These are phyloP conservation scores for Glonium stellatum DNA, from an alignment of 495 filamentous ascomycete genomes.

Conservation along the genomic window DNA sequence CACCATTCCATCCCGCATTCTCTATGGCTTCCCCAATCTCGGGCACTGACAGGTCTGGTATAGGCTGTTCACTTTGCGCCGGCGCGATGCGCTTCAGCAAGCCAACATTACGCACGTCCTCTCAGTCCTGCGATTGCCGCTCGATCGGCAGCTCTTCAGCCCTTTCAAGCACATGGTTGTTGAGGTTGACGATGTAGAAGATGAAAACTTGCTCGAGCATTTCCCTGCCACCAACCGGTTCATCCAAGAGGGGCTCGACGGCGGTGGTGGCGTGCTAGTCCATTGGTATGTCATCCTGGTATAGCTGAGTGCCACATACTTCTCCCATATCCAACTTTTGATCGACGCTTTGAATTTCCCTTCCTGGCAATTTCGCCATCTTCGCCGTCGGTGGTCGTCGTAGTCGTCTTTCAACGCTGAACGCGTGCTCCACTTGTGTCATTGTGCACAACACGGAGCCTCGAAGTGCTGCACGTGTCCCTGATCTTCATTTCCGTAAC, in stretches of 20 bases:
- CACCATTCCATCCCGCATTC: slow-evolving; percentile 3
- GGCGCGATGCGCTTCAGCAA: slow-evolving; percentile 56
- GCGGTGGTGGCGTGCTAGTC: slow-evolving; percentile 59
- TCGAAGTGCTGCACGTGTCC: too few species aligned
- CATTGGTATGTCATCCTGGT: slow-evolving; percentile 55
- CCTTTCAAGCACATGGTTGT: slow-evolving; percentile 65
- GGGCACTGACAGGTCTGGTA: slow-evolving; percentile 4
- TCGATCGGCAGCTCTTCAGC: slow-evolving; percentile 48
- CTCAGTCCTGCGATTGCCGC: slow-evolving; percentile 63
- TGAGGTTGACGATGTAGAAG: slow-evolving; percentile 79
- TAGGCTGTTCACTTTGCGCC: slow-evolving; percentile 71
- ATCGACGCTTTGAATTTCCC: slow-evolving; percentile 12
- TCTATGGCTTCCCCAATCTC: slow-evolving; percentile 10
- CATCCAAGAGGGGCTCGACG: slow-evolving; percentile 68
- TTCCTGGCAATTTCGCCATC: slow-evolving; percentile 37
- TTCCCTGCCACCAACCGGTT: slow-evolving; percentile 71
- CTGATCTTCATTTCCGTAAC: too few species aligned
- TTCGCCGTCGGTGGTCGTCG: too few species aligned
- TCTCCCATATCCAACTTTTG: slow-evolving; percentile 16
- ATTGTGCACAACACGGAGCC: background rate
- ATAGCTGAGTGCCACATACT: slow-evolving; percentile 30
- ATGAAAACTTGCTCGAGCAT: slow-evolving; percentile 77
- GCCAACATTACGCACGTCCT: slow-evolving; percentile 83
- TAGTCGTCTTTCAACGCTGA: slow-evolving; percentile 13
- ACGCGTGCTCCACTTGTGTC: background rate